These are phyloP conservation scores for Xylariomycetidae sp. DNA, from an alignment of 2,329 filamentous ascomycete genomes.

Conservation along the genomic window DNA sequence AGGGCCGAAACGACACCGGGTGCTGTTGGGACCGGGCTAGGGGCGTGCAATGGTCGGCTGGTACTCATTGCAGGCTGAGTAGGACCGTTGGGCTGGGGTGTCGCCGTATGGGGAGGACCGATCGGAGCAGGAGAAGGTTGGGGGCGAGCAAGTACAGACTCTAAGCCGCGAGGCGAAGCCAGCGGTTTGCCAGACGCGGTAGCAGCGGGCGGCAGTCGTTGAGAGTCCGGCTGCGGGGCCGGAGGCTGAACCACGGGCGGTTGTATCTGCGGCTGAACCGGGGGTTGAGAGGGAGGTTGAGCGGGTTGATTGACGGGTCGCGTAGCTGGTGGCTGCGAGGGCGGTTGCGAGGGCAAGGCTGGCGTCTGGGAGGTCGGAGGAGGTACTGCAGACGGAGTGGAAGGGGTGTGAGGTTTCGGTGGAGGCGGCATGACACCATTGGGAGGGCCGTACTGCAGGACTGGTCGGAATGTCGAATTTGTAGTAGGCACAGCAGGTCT, in stretches of 20 bases:
- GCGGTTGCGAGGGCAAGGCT: constrained; percentile 9
- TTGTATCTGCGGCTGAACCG: constrained; percentile 10
- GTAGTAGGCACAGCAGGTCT: constrained; percentile 42
- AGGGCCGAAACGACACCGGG: constrained; percentile 11
- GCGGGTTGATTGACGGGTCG: no score
- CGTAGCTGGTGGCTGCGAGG: no score
- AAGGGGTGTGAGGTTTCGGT: constrained; percentile 30
- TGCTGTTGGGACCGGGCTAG: constrained; percentile 10
- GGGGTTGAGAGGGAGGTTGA: constrained; percentile 10
- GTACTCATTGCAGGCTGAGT: constrained; percentile 20
- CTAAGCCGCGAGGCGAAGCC: constrained; percentile 22
- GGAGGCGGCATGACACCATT: constrained; percentile 58
- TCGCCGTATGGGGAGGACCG: constrained; percentile 17
- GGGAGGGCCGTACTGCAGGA: constrained; percentile 62
- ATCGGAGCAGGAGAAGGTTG: constrained; percentile 20
- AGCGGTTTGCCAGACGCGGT: constrained; percentile 11
- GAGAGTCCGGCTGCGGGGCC: constrained; percentile 8
- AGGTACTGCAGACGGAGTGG: constrained; percentile 18
- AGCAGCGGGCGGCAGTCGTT: constrained; percentile 10
- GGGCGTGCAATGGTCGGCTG: constrained; percentile 19
- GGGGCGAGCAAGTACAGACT: constrained; percentile 28
- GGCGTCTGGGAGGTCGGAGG: constrained; percentile 6
- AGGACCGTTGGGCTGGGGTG: constrained; percentile 23
- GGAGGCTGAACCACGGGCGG: constrained; percentile 9
- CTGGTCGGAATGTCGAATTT: constrained; percentile 42